These are phyloP conservation scores for Fraxinus nigra DNA, from an alignment of 305 asterid genomes.

Conservation along the genomic window DNA sequence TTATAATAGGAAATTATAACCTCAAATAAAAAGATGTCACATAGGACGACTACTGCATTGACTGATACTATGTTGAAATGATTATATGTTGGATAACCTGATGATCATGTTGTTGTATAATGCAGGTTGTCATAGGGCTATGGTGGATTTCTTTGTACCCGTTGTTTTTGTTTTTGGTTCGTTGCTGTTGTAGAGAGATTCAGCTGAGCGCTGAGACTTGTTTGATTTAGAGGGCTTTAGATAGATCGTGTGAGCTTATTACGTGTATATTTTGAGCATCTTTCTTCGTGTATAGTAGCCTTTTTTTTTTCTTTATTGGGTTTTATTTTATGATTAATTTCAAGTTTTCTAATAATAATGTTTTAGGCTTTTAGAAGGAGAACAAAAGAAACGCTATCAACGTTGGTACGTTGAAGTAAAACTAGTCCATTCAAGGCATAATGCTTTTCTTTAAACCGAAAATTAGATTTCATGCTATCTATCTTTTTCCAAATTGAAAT, in stretches of 20 bases:
- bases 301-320: neutral
- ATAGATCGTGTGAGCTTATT: slow-evolving; percentile 32
- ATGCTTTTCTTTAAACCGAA: neutral
- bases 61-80: neutral
- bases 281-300: slow-evolving; percentile 44
- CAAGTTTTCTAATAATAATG: neutral
- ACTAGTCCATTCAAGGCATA: neutral
- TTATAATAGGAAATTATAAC: too few relatives aligned
- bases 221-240: slow-evolving; percentile 35
- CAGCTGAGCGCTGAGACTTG: slow-evolving; percentile 28
- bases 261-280: slow-evolving; percentile 51
- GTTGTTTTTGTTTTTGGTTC: slow-evolving; percentile 46
- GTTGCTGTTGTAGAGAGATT: slow-evolving; percentile 41
- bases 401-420: neutral
- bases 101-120: slow-evolving; percentile 14
- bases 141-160: slow-evolving; percentile 37
- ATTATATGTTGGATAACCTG: slow-evolving; percentile 13
- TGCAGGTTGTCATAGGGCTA: slow-evolving; percentile 46
- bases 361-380: neutral
- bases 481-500: neutral
- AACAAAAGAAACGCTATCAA: neutral
- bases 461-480: neutral
- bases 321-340: neutral
- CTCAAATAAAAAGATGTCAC: neutral
- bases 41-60: neutral